Percentiles rank a stretch among this genome's conserved stretches.
Evolutionary conservation across 2,329 filamentous ascomycete species (phyloP).

Genomic region (Talaromyces atroroseus): DNA sequence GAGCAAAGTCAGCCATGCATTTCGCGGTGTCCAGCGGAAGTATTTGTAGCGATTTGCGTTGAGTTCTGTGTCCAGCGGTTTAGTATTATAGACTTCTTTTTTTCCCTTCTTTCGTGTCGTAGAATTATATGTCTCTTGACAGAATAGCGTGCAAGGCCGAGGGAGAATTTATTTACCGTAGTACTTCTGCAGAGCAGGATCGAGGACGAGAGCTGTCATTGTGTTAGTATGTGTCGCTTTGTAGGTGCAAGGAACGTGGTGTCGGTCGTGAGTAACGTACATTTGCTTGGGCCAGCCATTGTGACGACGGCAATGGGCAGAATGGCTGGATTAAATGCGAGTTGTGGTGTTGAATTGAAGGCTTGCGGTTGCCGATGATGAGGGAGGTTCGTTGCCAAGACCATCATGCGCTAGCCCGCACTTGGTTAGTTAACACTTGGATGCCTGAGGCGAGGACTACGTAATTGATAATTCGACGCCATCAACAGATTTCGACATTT

Average conservation of each 20-base stretch:
- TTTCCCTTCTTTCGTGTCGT: background rate
- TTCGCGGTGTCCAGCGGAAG: slow-evolving; percentile 88
- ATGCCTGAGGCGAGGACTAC: background rate
- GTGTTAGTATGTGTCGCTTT: slow-evolving; percentile 43
- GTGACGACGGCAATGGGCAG: background rate
- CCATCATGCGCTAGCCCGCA: background rate
- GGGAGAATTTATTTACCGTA: slow-evolving; percentile 39
- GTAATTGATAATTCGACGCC: background rate
- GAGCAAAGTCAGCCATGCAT: slow-evolving; percentile 70
- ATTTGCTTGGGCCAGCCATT: slow-evolving; percentile 50
- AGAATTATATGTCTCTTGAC: background rate
- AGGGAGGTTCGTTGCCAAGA: background rate
- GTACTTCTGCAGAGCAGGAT: slow-evolving; percentile 46
- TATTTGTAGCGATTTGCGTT: slow-evolving; percentile 80
- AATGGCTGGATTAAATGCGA: background rate
- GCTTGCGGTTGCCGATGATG: slow-evolving; percentile 1
- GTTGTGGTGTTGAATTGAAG: background rate
- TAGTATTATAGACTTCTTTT: background rate
- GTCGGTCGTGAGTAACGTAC: slow-evolving; percentile 25
- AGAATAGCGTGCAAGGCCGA: background rate
- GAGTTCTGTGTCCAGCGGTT: slow-evolving; percentile 58
- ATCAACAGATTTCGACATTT: background rate
- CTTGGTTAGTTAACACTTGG: background rate
- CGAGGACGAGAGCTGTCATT: slow-evolving; percentile 40
- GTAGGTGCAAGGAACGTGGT: background rate